Evolutionary conservation across 805 yeast species (phyloP), one percentile per base, ranked within the genome.

Genomic region (Ogataea minuta): DNA sequence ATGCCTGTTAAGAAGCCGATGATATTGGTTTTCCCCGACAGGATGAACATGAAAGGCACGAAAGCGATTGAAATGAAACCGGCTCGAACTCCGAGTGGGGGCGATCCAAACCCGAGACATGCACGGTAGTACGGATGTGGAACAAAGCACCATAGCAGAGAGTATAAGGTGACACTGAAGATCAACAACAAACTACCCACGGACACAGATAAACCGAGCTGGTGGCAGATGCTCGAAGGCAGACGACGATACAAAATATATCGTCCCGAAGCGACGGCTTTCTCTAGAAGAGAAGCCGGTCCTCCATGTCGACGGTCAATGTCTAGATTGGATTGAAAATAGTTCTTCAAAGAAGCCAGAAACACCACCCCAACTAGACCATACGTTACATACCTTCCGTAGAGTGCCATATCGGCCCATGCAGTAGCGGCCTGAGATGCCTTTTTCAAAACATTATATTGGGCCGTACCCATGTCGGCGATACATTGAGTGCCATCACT

Each of bases 81-180:
- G 1, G 80, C 62, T 33, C 82, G 56, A 1, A 73, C 70, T 0
- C 77, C 78, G 24, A 77, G 43, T 8, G 81, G 82, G n/a, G 81
- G 78, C 3, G 78, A 64, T 2, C 82, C 83, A 54, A 76, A 76
- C 0, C 76, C 77, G 4, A 58, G 24, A 52, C 83, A 77, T 0
- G 59, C 74, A 40, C 81, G 58, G 45, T 71, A 72, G 68, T 72
- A 75, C 33, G 66, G 66, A 36, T 70, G 74, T 6, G 81, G 81
- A 54, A 65, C 50, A 23, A 67, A 65, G 13, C 58, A 41, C 43
- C 57, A 57, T 11, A 62, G 53, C 6, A 64, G 29, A 6, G 57
- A 32, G 45, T 70, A 71, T 27, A 69, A 53, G 37, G 52, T 56
- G 35, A 59, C 66, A 14, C 56, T 50, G 2, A 34, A 41, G 41